Conservation (phyloP, 176 grass and related monocot species). For the Dendrocalamus sinicus region DNA sequence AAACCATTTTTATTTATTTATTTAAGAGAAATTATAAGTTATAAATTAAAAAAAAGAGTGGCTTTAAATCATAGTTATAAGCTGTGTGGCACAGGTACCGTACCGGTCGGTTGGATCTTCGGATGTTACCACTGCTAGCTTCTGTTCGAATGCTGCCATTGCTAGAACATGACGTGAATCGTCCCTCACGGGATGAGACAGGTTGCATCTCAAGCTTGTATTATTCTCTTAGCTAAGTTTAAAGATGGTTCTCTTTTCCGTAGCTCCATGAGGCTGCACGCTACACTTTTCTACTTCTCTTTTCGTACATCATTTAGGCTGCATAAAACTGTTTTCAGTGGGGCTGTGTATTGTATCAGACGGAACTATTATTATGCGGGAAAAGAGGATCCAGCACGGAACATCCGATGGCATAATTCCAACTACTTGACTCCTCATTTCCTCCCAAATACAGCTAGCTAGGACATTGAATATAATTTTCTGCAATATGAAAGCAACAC, state of each 20-base stretch:
- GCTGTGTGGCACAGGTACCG: too few species aligned
- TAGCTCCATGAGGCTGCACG: not conserved
- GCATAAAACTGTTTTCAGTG: not conserved
- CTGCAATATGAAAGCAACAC: not conserved
- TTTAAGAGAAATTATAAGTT: rapidly evolving
- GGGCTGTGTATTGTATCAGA: not conserved
- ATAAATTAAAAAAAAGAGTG: too few species aligned
- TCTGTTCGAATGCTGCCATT: not conserved
- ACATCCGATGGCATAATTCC: not conserved
- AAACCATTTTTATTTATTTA: too few species aligned
- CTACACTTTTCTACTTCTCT: not conserved
- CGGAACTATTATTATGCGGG: not conserved
- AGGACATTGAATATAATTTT: not conserved
- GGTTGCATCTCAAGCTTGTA: too few species aligned
- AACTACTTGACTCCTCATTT: not conserved
- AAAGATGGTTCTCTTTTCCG: not conserved
- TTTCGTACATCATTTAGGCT: not conserved
- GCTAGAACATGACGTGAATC: too few species aligned
- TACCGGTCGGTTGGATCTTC: too few species aligned
- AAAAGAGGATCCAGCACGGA: not conserved
- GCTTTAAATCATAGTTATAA: too few species aligned
- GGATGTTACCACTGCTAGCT: too few species aligned
- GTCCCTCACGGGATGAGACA: too few species aligned
- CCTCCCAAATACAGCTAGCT: not conserved
- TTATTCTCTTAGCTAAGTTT: too few species aligned